A percentile compares a stretch with the other conserved stretches of the same genome.
Evolutionary conservation across 1,284 basidiomycete genomes (phyloP).

Genomic region (Coniferiporia weirii): DNA sequence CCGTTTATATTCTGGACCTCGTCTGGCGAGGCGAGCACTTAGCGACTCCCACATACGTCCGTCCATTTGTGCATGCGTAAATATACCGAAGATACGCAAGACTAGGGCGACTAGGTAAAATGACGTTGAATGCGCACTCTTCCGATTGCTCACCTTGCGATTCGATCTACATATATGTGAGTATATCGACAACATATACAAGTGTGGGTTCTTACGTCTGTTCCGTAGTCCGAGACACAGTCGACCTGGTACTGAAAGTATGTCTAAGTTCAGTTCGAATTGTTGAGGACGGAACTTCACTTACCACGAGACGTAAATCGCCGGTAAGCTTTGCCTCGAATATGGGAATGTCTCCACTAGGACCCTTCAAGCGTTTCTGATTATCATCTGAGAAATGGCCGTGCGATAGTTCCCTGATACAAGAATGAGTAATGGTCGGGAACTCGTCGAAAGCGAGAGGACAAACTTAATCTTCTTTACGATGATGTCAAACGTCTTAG

Average conservation of each 20-base stretch:
- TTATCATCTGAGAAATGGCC: slow-evolving; percentile 66
- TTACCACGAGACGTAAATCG: slow-evolving; percentile 56
- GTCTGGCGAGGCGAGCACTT: slow-evolving; percentile 43
- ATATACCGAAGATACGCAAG: slow-evolving; percentile 58
- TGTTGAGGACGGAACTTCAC: slow-evolving; percentile 19
- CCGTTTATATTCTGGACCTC: slow-evolving; percentile 48
- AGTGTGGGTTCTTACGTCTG: slow-evolving; percentile 33
- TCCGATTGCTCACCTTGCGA: slow-evolving; percentile 40
- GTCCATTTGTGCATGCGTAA: slow-evolving; percentile 55
- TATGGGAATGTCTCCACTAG: slow-evolving; percentile 45
- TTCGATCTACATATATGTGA: slow-evolving; percentile 35
- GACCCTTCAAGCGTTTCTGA: slow-evolving; percentile 53
- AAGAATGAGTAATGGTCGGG: neutral
- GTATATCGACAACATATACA: neutral
- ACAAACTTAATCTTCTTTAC: slow-evolving; percentile 56
- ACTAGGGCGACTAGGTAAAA: slow-evolving; percentile 29
- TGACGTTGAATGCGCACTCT: neutral
- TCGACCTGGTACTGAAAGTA: slow-evolving; percentile 58
- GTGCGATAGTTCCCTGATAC: slow-evolving; percentile 52
- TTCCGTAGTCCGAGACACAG: slow-evolving; percentile 46
- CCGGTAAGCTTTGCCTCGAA: slow-evolving; percentile 66
- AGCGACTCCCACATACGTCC: slow-evolving; percentile 53
- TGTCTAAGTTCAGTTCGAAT: neutral
- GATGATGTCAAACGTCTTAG: slow-evolving; percentile 40
- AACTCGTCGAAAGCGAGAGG: neutral